phyloP scores from a whole-genome alignment of 352 stramenopile species.

The Phytophthora sp. region DNA sequence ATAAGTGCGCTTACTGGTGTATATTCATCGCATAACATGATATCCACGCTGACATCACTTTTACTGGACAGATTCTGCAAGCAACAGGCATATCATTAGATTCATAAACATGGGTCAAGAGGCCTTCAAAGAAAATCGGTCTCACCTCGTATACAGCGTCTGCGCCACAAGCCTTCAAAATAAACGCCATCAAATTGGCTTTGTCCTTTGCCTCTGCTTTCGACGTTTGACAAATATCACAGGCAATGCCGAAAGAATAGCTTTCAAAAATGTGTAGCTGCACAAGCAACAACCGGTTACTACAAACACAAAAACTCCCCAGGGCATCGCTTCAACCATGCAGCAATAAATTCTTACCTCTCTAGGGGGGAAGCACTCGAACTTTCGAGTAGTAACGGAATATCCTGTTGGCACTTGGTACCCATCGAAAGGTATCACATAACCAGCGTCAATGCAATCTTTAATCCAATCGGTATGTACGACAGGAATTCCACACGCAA shows the following conservation, averaged over 20 bases:
- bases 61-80: conserved; percentile 57
- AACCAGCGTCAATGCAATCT: conserved; percentile 54
- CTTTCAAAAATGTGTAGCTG: conserved; percentile 69
- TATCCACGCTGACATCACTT: conserved; percentile 48
- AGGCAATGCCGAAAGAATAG: conserved; percentile 66
- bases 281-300: conserved; percentile 17
- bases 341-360: conserved; percentile 28
- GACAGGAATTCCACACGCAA: conserved; percentile 83
- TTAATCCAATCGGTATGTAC: conserved; percentile 85
- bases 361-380: conserved; percentile 54
- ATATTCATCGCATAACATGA: conserved; percentile 73
- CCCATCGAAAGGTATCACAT: conserved; percentile 67
- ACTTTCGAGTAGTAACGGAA: conserved; percentile 66
- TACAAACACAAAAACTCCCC: neutral
- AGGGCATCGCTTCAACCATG: neutral
- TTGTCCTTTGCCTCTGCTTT: conserved; percentile 50
- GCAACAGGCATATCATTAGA: no score
- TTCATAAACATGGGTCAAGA: neutral
- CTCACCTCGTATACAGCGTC: conserved; percentile 62
- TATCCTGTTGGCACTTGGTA: conserved; percentile 77
- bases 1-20: conserved; percentile 70
- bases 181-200: conserved; percentile 54
- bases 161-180: conserved; percentile 70
- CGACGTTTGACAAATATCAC: conserved; percentile 44
- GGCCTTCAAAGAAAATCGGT: neutral